Conservation (phyloP, 768 basidiomycete genomes). For the Mycena vitilis region DNA sequence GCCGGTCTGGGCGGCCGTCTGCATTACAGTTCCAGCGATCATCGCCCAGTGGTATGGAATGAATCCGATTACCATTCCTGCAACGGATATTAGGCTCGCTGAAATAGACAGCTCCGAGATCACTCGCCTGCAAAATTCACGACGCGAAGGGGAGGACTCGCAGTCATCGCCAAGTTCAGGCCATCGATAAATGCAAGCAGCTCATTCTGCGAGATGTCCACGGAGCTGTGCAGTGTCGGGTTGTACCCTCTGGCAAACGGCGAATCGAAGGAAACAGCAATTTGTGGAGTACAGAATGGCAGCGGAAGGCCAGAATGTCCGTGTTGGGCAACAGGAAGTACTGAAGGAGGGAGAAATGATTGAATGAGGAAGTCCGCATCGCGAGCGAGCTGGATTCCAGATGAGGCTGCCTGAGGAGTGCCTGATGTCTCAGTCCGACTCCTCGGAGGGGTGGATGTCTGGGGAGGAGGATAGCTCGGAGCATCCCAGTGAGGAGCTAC, state of each 20-base stretch:
- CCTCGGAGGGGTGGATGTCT: too few relatives aligned
- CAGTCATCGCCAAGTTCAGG: conserved; percentile 40
- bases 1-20: conserved; percentile 38
- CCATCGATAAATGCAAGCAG: conserved; percentile 40
- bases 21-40: conserved; percentile 34
- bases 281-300: conserved; percentile 40
- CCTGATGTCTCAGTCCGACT: not conserved
- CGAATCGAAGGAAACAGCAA: conserved; percentile 33
- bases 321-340: not conserved
- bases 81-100: not conserved
- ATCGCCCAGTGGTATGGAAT: conserved; percentile 42
- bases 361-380: conserved; percentile 34
- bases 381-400: conserved; percentile 20
- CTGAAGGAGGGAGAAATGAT: conserved; percentile 21
- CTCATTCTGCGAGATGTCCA: conserved; percentile 36
- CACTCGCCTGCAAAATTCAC: conserved; percentile 31
- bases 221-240: conserved; percentile 23
- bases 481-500: too few relatives aligned
- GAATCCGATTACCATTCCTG: conserved; percentile 35
- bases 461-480: not conserved
- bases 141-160: conserved; percentile 40
- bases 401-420: not conserved
- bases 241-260: conserved; percentile 41
- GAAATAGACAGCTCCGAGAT: too few relatives aligned
- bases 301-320: conserved; percentile 8